These are phyloP conservation scores for Fusarium vanettenii DNA, from an alignment of 2,329 filamentous ascomycete genomes.

Conservation along the genomic window DNA sequence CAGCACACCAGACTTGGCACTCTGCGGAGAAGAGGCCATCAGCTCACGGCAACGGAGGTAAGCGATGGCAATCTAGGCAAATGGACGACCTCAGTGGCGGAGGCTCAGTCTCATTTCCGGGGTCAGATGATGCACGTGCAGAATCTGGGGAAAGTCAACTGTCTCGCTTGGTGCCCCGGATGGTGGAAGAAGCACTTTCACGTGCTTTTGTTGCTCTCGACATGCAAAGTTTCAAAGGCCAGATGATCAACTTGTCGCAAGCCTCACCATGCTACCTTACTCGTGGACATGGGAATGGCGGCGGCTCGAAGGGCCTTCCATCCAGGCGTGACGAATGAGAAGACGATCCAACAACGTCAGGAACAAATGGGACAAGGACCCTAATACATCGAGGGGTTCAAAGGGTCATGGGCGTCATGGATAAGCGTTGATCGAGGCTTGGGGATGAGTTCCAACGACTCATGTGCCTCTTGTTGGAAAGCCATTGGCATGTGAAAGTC, in stretches of 20 bases:
- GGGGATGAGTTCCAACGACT: slow-evolving; percentile 13
- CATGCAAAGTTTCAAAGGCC: slow-evolving; percentile 18
- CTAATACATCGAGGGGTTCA: neutral
- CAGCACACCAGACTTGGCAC: slow-evolving; percentile 5
- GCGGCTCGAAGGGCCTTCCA: slow-evolving; percentile 1
- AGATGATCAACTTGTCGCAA: slow-evolving; percentile 38
- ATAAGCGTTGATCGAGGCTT: slow-evolving; percentile 14
- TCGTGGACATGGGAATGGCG: slow-evolving; percentile 31
- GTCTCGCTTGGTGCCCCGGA: neutral
- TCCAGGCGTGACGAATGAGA: slow-evolving; percentile 1
- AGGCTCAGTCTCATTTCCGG: slow-evolving; percentile 27
- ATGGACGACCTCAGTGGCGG: slow-evolving; percentile 22
- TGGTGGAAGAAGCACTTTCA: slow-evolving; percentile 24
- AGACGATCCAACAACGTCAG: neutral
- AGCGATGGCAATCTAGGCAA: slow-evolving; percentile 13
- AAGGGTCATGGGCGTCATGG: slow-evolving; percentile 27
- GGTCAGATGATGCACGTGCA: slow-evolving; percentile 38
- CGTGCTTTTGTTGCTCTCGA: slow-evolving; percentile 27
- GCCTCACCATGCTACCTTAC: slow-evolving; percentile 28
- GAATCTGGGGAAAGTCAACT: slow-evolving; percentile 38
- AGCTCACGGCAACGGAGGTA: neutral
- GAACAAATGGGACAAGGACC: neutral
- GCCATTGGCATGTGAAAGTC: slow-evolving; percentile 28
- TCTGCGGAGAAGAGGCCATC: slow-evolving; percentile 5
- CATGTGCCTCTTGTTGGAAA: slow-evolving; percentile 11